Evolutionary conservation across 2,329 filamentous ascomycete species (phyloP), one percentile per base, ranked within the genome.

Genomic region (Curvularia lunata): DNA sequence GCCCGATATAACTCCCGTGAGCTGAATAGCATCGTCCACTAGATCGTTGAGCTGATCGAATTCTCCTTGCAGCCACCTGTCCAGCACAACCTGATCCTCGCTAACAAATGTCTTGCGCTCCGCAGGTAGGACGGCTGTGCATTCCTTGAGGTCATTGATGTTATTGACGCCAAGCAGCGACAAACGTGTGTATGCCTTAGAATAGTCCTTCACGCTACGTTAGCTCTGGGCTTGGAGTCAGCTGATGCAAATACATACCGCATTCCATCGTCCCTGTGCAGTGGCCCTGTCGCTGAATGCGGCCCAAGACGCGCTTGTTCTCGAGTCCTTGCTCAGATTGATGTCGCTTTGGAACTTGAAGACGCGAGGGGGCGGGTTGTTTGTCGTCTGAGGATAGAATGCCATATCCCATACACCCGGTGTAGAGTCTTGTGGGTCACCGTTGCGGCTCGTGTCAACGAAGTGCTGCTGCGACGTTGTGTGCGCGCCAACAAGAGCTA

Each of bases 161-260:
- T 85, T 85, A 65, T 83, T 79, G 13, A 86, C 83, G 3, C 84
- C 84, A 10, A 86, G 79, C 2, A 86, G 73, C 30, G 80, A 83
- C 37, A 86, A 75, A 21, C 83, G 82, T 43, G 84, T 77, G 63
- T 86, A 86, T 12, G 82, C 83, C 34, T 77, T 76, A 1, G 83
- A 78, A 53, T 84, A 86, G 43, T 81, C 83, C 78, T 75, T 25
- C 10, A 18, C 13, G 1, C 9, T 7, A 38, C 13, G 48, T 48
- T 7, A 54, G 54, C 19, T 41, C n/a, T 37, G 12, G 19, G 5
- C 5, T 46, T 12, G 19, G 10, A 16, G 45, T 25, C 7, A 18
- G 12, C 23, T 8, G 4, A 34, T 9, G 21, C n/a, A 27, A 27
- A 27, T 13, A 57, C 65, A 37, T 63, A 71, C 70, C 55, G 81